Evolutionary conservation across 306 rosid genomes (phyloP).

Genomic region (Cicer pinnatifidum): DNA sequence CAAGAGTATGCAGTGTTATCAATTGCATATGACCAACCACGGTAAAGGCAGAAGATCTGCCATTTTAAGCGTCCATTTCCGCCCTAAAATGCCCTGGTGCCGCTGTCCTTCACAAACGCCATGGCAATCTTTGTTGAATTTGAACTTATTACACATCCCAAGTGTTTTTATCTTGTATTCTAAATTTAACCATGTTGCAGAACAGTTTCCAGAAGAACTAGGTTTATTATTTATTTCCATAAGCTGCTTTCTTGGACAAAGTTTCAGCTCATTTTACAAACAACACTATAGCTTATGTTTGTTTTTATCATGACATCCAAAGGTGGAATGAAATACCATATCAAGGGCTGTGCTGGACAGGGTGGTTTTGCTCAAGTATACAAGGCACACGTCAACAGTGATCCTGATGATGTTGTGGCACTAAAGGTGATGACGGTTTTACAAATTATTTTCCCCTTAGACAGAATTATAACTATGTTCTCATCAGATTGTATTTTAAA

Average conservation of each 20-base stretch:
- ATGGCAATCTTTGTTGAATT: constrained; percentile 21
- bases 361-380: constrained; percentile 95
- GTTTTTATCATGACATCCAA: constrained; percentile 43
- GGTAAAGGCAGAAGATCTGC: not conserved
- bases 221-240: constrained; percentile 34
- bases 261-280: constrained; percentile 30
- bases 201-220: constrained; percentile 19
- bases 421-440: constrained; percentile 65
- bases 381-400: constrained; percentile 69
- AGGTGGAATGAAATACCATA: constrained; percentile 90
- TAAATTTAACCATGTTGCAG: constrained; percentile 27
- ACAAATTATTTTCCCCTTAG: constrained; percentile 9
- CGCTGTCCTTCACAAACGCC: not conserved
- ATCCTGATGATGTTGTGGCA: constrained; percentile 81
- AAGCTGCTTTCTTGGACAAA: not conserved
- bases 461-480: not conserved
- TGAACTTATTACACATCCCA: constrained; percentile 30
- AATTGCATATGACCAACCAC: not conserved
- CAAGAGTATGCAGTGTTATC: not conserved
- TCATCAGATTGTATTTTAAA: constrained; percentile 44
- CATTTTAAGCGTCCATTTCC: not conserved
- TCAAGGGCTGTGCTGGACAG: constrained; percentile 89
- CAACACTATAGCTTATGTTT: constrained; percentile 24
- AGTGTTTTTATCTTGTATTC: constrained; percentile 9
- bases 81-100: not conserved